These are phyloP conservation scores for Naumovozyma baii DNA, from an alignment of 805 yeast genomes.

Conservation along the genomic window DNA sequence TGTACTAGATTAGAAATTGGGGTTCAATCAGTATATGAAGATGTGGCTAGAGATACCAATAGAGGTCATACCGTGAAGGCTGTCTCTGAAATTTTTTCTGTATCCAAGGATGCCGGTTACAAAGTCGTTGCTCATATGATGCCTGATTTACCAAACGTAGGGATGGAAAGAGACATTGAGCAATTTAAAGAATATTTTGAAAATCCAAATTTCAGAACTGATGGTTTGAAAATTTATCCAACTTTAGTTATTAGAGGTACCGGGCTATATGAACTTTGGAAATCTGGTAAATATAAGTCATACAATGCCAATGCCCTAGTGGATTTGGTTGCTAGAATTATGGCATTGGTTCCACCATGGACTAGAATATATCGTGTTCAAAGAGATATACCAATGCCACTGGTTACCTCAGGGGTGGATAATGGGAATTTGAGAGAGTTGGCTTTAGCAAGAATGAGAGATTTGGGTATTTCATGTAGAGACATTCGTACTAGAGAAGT, in stretches of 20 bases:
- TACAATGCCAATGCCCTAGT: slow-evolving; percentile 90
- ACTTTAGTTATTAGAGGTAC: slow-evolving; percentile 96
- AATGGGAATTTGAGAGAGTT: slow-evolving; percentile 93
- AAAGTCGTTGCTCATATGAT: slow-evolving; percentile 98
- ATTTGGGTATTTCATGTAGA: slow-evolving; percentile 90
- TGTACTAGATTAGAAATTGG: slow-evolving; percentile 96
- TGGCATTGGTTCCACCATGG: slow-evolving; percentile 98
- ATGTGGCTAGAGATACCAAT: slow-evolving; percentile 95
- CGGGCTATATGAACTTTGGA: slow-evolving; percentile 95
- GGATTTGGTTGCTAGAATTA: slow-evolving; percentile 88
- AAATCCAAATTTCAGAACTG: slow-evolving; percentile 93
- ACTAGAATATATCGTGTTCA: slow-evolving; percentile 97
- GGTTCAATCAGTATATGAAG: slow-evolving; percentile 94
- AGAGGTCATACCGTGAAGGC: slow-evolving; percentile 96
- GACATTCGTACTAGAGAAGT: slow-evolving; percentile 97
- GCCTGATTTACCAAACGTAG: slow-evolving; percentile 98
- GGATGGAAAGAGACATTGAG: slow-evolving; percentile 94
- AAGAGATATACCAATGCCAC: slow-evolving; percentile 98
- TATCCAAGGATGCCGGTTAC: slow-evolving; percentile 97
- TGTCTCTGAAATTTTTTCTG: slow-evolving; percentile 89
- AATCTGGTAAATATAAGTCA: slow-evolving; percentile 86
- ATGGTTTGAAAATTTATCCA: slow-evolving; percentile 91
- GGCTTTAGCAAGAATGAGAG: slow-evolving; percentile 95
- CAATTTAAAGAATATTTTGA: slow-evolving; percentile 95
- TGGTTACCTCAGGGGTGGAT: slow-evolving; percentile 95